Conservation (phyloP, 1,139 yeast genomes). For the Yamadazyma oceani region DNA sequence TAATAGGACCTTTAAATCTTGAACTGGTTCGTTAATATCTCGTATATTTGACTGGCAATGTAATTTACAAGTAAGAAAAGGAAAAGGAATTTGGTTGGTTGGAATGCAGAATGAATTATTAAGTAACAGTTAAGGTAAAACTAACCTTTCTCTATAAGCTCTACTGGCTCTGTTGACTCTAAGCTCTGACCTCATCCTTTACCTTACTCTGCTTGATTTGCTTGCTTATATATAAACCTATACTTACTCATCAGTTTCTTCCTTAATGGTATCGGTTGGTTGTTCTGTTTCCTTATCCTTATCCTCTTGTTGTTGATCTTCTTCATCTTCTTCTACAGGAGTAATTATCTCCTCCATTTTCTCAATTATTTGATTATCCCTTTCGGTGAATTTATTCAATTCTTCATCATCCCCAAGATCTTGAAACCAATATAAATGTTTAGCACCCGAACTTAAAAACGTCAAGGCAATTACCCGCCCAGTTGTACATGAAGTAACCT, state of each 20-base stretch:
- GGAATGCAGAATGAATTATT: too few relatives aligned
- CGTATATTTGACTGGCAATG: slow-evolving; percentile 8
- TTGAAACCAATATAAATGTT: slow-evolving; percentile 89
- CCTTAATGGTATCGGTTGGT: slow-evolving; percentile 6
- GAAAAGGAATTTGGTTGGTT: not conserved
- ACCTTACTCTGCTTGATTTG: too few relatives aligned
- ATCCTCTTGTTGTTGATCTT: slow-evolving; percentile 33
- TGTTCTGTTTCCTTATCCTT: slow-evolving; percentile 21
- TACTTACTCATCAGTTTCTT: slow-evolving; percentile 7
- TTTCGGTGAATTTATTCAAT: slow-evolving; percentile 61
- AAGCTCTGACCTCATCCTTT: not conserved
- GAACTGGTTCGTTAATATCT: slow-evolving; percentile 13
- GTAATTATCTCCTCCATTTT: slow-evolving; percentile 56
- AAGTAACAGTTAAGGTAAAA: too few relatives aligned
- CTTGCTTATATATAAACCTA: not conserved
- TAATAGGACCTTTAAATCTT: slow-evolving; percentile 8
- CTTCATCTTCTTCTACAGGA: slow-evolving; percentile 44
- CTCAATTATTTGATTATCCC: slow-evolving; percentile 56
- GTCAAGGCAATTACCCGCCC: slow-evolving; percentile 87
- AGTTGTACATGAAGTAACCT: slow-evolving; percentile 67
- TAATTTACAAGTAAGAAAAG: not conserved
- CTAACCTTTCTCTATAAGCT: too few relatives aligned
- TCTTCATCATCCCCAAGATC: slow-evolving; percentile 66
- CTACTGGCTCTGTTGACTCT: too few relatives aligned
- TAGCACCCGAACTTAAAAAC: slow-evolving; percentile 81